Evolutionary conservation across 2,329 filamentous ascomycete genomes (phyloP).

Genomic region (Diaporthe longicolla): DNA sequence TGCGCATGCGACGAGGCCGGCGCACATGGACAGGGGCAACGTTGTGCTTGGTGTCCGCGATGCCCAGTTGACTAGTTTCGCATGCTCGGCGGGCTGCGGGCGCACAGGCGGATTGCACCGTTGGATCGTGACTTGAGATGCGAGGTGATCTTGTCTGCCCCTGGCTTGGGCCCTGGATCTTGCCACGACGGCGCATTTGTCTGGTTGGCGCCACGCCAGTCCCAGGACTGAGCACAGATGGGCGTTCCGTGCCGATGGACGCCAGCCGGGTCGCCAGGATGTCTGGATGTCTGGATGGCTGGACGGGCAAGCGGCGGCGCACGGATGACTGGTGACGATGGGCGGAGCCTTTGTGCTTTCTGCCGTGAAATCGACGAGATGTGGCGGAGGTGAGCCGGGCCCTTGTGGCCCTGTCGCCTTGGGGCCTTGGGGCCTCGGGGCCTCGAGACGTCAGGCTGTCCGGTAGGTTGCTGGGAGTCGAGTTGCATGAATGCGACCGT

Average conservation of each 20-base stretch:
- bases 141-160: slow-evolving; percentile 24
- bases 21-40: slow-evolving; percentile 9
- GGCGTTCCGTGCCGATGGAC: slow-evolving; percentile 31
- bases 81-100: slow-evolving; percentile 5
- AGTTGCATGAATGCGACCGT: slow-evolving; percentile 33
- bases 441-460: not conserved
- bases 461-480: slow-evolving; percentile 6
- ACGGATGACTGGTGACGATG: slow-evolving; percentile 10
- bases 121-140: slow-evolving; percentile 18
- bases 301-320: slow-evolving; percentile 7
- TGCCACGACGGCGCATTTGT: not conserved
- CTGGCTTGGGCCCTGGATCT: slow-evolving; percentile 4
- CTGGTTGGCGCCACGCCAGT: slow-evolving; percentile 8
- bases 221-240: slow-evolving; percentile 22
- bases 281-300: not conserved
- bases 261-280: not conserved
- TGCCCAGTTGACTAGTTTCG: not conserved
- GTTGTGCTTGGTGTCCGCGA: not conserved
- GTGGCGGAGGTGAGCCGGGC: not conserved
- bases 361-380: not conserved
- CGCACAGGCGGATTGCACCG: slow-evolving; percentile 15
- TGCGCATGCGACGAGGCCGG: slow-evolving; percentile 4
- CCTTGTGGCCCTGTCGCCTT: no score
- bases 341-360: not conserved
- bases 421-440: no score